A percentile compares a stretch with the other conserved stretches of the same genome.
Conservation (phyloP, 257 asterid genomes). For the Solanum piurae region DNA sequence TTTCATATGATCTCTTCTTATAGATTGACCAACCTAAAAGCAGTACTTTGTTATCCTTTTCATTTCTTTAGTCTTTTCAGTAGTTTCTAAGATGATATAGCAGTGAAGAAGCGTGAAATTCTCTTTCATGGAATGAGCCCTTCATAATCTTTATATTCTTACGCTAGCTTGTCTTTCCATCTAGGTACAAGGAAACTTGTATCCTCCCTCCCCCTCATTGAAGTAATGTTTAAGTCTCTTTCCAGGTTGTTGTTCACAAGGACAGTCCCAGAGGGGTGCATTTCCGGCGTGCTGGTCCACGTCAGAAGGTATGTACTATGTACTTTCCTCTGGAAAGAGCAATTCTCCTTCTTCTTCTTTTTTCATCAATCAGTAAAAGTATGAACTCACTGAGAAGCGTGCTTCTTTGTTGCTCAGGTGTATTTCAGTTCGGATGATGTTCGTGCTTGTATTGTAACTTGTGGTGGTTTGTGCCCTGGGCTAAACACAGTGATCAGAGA, state of each 20-base stretch:
- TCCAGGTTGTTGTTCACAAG: slow-evolving; percentile 81
- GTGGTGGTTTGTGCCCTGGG: slow-evolving; percentile 76
- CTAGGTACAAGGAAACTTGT: background rate
- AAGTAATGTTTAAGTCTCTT: background rate
- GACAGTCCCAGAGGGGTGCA: slow-evolving; percentile 88
- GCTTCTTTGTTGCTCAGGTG: slow-evolving; percentile 26
- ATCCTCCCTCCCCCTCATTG: background rate
- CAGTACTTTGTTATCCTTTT: background rate
- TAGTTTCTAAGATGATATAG: background rate
- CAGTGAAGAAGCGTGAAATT: background rate
- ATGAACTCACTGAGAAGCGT: background rate
- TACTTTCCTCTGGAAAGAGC: background rate
- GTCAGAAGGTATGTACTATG: slow-evolving; percentile 56
- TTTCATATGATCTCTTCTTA: background rate
- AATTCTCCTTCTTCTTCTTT: background rate
- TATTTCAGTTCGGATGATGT: slow-evolving; percentile 50
- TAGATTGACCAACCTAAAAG: background rate
- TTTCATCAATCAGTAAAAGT: background rate
- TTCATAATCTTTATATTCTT: background rate
- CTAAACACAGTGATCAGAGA: slow-evolving; percentile 71
- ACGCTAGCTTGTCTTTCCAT: background rate
- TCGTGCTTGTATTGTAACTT: slow-evolving; percentile 61
- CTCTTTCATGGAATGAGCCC: background rate
- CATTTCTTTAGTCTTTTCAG: slow-evolving; percentile 1
- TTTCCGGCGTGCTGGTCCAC: slow-evolving; percentile 97